Evolutionary conservation across 768 basidiomycete species (phyloP).

Genomic region (Macrolepiota dolichaula): DNA sequence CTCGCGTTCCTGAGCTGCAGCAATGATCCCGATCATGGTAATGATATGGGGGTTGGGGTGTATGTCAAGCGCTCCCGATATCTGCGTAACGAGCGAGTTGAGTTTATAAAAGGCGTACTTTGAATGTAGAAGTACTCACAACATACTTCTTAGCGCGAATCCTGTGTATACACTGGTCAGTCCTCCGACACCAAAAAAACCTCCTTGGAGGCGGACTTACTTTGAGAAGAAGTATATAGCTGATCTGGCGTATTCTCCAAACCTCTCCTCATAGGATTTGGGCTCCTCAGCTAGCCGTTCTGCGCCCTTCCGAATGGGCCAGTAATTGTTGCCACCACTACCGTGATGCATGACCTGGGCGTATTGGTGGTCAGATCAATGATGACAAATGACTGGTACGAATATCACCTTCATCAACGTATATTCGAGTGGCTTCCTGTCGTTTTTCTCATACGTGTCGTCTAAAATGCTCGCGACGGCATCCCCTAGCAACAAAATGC

Average conservation of each 20-base stretch:
- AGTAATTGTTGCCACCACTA: neutral
- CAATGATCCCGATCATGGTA: neutral
- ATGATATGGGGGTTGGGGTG: neutral
- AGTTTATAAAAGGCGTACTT: neutral
- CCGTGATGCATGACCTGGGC: neutral
- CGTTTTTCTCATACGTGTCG: neutral
- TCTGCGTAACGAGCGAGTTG: neutral
- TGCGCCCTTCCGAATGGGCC: neutral
- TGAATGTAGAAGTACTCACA: neutral
- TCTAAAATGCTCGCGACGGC: neutral
- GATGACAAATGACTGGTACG: neutral
- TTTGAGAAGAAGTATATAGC: neutral
- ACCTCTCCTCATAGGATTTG: neutral
- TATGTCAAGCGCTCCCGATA: neutral
- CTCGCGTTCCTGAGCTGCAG: neutral
- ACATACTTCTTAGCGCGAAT: neutral
- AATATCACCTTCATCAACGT: neutral
- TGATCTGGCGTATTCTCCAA: too few species aligned
- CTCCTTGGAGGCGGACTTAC: neutral
- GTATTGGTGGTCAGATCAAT: neutral
- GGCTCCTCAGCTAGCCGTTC: neutral
- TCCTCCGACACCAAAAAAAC: neutral
- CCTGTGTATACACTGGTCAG: neutral
- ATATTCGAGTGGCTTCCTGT: neutral
- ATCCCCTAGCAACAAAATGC: neutral